Conservation (phyloP, 768 basidiomycete species). For the Leccinum ochraceum region DNA sequence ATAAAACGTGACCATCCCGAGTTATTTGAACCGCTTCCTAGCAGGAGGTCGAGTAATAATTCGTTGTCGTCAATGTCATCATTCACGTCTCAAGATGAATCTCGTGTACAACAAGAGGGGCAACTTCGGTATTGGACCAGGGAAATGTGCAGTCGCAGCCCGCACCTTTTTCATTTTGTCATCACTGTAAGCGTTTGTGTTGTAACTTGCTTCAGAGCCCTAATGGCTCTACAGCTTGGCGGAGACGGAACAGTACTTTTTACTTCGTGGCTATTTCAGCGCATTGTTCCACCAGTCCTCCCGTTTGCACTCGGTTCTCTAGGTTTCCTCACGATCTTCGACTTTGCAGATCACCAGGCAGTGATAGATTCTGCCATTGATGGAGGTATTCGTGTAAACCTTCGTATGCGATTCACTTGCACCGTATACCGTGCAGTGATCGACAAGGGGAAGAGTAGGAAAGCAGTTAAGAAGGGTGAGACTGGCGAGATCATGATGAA, state of each 20-base stretch:
- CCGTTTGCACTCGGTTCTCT: conserved; percentile 96
- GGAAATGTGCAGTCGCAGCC: conserved; percentile 88
- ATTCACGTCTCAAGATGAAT: conserved; percentile 43
- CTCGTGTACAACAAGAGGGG: conserved; percentile 61
- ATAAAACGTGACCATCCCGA: conserved; percentile 86
- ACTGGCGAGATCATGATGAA: conserved; percentile 98
- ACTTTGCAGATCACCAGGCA: conserved; percentile 82
- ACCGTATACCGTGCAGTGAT: conserved; percentile 93
- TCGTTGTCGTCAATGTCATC: conserved; percentile 57
- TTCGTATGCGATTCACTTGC: conserved; percentile 99
- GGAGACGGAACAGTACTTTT: conserved; percentile 98
- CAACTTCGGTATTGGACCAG: conserved; percentile 98
- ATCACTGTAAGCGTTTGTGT: conserved; percentile 69
- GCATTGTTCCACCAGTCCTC: conserved; percentile 97
- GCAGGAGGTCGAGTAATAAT: conserved; percentile 67
- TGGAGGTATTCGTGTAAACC: conserved; percentile 92
- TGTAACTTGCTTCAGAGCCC: neutral
- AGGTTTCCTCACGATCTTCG: conserved; percentile 96
- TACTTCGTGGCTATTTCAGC: conserved; percentile 99
- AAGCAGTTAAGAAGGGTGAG: conserved; percentile 89
- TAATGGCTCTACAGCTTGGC: conserved; percentile 65
- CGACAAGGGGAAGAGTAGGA: conserved; percentile 64
- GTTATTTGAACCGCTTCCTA: conserved; percentile 77
- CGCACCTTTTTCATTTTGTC: conserved; percentile 97
- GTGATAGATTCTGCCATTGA: conserved; percentile 90